phyloP scores from a whole-genome alignment of 2,329 filamentous ascomycete genomes.

The Trichoderma sp. region DNA sequence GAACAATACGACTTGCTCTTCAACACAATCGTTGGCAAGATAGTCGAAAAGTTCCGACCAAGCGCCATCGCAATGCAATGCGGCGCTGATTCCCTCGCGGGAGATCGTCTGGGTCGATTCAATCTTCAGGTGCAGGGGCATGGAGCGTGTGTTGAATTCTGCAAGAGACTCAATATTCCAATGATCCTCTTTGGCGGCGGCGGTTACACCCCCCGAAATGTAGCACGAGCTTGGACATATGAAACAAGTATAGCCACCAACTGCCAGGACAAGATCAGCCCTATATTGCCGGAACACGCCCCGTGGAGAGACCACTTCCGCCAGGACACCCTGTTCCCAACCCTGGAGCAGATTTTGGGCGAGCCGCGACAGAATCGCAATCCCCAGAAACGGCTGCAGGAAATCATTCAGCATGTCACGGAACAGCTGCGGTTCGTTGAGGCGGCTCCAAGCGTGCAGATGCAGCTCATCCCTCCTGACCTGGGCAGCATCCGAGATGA shows the following conservation, averaged over 20 bases:
- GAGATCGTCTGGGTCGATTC: conserved; percentile 90
- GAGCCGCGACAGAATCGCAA: conserved; percentile 77
- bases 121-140: conserved; percentile 96
- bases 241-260: conserved; percentile 89
- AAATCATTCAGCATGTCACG: conserved; percentile 72
- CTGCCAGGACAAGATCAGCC: conserved; percentile 64
- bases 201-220: conserved; percentile 94
- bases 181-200: conserved; percentile 90
- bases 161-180: conserved; percentile 76
- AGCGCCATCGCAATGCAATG: conserved; percentile 92
- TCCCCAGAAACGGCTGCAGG: conserved; percentile 68
- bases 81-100: conserved; percentile 89
- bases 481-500: conserved; percentile 65
- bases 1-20: conserved; percentile 85
- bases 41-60: conserved; percentile 81
- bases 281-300: conserved; percentile 72
- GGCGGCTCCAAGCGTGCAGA: conserved; percentile 82
- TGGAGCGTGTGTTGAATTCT: conserved; percentile 83
- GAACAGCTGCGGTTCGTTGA: conserved; percentile 86
- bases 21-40: conserved; percentile 72
- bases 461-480: conserved; percentile 75
- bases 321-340: conserved; percentile 82
- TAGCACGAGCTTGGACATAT: conserved; percentile 93
- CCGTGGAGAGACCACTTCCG: conserved; percentile 88
- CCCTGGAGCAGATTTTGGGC: conserved; percentile 67